phyloP scores from a whole-genome alignment of 768 basidiomycete genomes.

The Rossbeevera mucosa region DNA sequence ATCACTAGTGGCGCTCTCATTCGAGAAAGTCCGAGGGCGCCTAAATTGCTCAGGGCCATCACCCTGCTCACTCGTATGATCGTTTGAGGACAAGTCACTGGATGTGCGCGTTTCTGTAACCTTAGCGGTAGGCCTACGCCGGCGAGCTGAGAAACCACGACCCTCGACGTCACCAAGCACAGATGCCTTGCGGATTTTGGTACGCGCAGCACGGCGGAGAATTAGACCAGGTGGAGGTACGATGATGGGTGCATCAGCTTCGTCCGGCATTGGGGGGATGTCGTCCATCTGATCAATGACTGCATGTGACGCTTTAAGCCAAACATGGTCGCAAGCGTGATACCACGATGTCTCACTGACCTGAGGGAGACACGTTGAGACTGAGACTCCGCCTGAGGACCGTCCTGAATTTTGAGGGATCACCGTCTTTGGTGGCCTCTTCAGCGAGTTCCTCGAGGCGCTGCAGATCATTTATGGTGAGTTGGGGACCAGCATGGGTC shows the following conservation, averaged over 20 bases:
- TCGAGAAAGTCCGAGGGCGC: slow-evolving; percentile 34
- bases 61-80: slow-evolving; percentile 55
- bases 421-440: slow-evolving; percentile 79
- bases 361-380: slow-evolving; percentile 78
- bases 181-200: slow-evolving; percentile 88
- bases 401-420: slow-evolving; percentile 73
- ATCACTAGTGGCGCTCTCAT: slow-evolving; percentile 36
- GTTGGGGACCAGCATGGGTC: slow-evolving; percentile 68
- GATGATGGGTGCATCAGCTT: slow-evolving; percentile 88
- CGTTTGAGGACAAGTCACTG: slow-evolving; percentile 60
- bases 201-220: slow-evolving; percentile 86
- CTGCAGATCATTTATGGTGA: slow-evolving; percentile 93
- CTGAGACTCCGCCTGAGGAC: slow-evolving; percentile 83
- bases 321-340: slow-evolving; percentile 10
- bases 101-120: slow-evolving; percentile 51
- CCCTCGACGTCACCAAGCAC: slow-evolving; percentile 73
- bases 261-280: slow-evolving; percentile 65
- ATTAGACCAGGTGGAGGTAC: slow-evolving; percentile 80
- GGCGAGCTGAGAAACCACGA: slow-evolving; percentile 62
- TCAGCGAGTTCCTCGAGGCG: slow-evolving; percentile 90
- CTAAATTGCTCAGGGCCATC: slow-evolving; percentile 41
- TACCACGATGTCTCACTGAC: slow-evolving; percentile 44
- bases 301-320: slow-evolving; percentile 31
- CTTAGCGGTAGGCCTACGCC: slow-evolving; percentile 26
- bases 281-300: slow-evolving; percentile 67